These are phyloP conservation scores for Antrodiella citrinella DNA, from an alignment of 768 basidiomycete species.

Conservation along the genomic window DNA sequence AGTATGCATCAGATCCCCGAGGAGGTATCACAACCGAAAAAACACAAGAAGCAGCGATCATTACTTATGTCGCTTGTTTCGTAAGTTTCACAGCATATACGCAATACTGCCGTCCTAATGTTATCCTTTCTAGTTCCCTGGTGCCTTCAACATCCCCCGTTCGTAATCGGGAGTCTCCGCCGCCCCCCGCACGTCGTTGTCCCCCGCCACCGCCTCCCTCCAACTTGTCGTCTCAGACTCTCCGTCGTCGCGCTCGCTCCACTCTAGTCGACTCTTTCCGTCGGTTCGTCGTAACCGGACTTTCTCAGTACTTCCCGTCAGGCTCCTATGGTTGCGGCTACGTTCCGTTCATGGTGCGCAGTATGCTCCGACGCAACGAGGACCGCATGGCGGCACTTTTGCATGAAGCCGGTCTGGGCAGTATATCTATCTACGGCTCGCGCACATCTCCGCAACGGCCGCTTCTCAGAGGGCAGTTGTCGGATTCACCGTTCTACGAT, in stretches of 20 bases:
- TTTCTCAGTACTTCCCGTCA: slow-evolving; percentile 27
- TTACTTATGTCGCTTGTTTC: slow-evolving; percentile 53
- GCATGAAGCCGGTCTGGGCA: not conserved
- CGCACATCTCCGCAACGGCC: not conserved
- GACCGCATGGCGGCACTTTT: slow-evolving; percentile 7
- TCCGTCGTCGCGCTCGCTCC: slow-evolving; percentile 56
- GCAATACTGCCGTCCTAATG: too few relatives aligned
- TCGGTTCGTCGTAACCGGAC: slow-evolving; percentile 42
- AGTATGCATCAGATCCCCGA: slow-evolving; percentile 10
- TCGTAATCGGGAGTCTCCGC: not conserved
- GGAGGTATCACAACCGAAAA: slow-evolving; percentile 12
- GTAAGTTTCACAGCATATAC: too few relatives aligned
- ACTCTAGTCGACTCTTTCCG: slow-evolving; percentile 61
- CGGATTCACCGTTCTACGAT: slow-evolving; percentile 10
- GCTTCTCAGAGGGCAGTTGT: slow-evolving; percentile 2
- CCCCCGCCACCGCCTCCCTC: slow-evolving; percentile 9
- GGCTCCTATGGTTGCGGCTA: slow-evolving; percentile 14
- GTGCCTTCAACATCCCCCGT: not conserved
- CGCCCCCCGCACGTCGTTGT: slow-evolving; percentile 2
- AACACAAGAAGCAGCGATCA: slow-evolving; percentile 66
- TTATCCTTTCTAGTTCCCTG: not conserved
- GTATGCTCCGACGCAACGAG: slow-evolving; percentile 7
- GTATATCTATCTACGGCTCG: not conserved
- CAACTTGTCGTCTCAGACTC: slow-evolving; percentile 9
- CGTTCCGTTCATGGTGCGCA: slow-evolving; percentile 6